Evolutionary conservation across 1,284 basidiomycete species (phyloP).

Genomic region (Porphyrellus sp.): DNA sequence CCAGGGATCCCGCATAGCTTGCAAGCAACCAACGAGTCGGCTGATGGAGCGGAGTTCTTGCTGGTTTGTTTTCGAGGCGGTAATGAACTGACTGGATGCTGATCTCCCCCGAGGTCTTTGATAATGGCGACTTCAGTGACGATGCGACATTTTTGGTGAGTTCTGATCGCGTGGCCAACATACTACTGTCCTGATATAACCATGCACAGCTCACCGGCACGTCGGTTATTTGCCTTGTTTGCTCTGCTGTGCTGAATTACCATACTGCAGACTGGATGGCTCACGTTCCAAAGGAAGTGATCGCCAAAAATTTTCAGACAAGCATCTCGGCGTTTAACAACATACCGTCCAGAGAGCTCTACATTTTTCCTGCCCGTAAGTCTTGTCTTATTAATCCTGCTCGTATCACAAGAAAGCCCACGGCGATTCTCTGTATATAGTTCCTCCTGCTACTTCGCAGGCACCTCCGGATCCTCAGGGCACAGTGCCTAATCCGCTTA

Average conservation of each 20-base stretch:
- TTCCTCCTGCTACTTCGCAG: conserved; percentile 46
- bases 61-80: conserved; percentile 27
- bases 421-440: conserved; percentile 34
- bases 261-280: conserved; percentile 45
- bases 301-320: conserved; percentile 50
- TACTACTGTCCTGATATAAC: not conserved
- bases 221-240: conserved; percentile 4
- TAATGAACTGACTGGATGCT: not conserved
- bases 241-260: not conserved
- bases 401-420: too few species aligned
- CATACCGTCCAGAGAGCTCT: conserved; percentile 47
- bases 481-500: conserved; percentile 48
- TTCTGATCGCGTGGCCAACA: not conserved
- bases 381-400: conserved; percentile 2
- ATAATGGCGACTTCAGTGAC: conserved; percentile 50
- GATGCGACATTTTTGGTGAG: conserved; percentile 49
- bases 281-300: conserved; percentile 47
- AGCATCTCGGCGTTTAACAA: conserved; percentile 41
- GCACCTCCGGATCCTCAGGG: conserved; percentile 48
- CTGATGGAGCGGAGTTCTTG: conserved; percentile 52
- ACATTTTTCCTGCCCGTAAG: conserved; percentile 50
- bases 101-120: conserved; percentile 39
- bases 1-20: conserved; percentile 41
- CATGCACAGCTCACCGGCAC: conserved; percentile 11
- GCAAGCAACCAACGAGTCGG: conserved; percentile 45